phyloP scores from a whole-genome alignment of 164 flowering plant genomes.

The Stephania japonica region DNA sequence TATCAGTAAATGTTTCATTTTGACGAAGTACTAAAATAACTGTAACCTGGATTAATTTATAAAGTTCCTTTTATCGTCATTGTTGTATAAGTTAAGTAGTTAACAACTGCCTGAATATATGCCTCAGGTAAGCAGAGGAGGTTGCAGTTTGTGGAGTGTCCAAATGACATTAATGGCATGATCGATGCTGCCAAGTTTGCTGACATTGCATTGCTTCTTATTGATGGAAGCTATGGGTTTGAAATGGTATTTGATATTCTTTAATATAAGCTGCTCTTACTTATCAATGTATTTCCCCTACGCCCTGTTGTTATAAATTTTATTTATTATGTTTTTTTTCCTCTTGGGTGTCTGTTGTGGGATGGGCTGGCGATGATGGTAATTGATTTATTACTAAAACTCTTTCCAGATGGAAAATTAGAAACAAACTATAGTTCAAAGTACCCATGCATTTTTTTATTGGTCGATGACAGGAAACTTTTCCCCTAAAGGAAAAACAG shows the following conservation, averaged over 20 bases:
- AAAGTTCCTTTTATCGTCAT: neutral
- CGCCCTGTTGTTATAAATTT: neutral
- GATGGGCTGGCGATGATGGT: neutral
- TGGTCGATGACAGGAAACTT: no score
- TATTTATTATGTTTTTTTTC: neutral
- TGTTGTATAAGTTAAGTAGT: neutral
- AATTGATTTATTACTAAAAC: no score
- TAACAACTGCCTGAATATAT: conserved; percentile 1
- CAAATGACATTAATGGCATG: conserved; percentile 97
- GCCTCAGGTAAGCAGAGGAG: conserved; percentile 77
- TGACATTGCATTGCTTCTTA: conserved; percentile 79
- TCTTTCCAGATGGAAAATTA: no score
- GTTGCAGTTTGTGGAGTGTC: conserved; percentile 92
- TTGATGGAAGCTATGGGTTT: conserved; percentile 96
- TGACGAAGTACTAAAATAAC: neutral
- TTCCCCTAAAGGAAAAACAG: no score
- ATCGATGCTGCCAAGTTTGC: conserved; percentile 92
- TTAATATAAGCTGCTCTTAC: neutral
- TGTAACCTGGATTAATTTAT: neutral
- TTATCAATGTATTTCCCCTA: neutral
- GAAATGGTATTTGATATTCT: conserved; percentile 64
- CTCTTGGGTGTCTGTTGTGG: neutral
- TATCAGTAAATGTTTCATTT: neutral
- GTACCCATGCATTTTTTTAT: no score
- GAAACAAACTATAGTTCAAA: no score